Evolutionary conservation across 179 eudicot species (phyloP).

Genomic region (Vitellaria paradoxa): DNA sequence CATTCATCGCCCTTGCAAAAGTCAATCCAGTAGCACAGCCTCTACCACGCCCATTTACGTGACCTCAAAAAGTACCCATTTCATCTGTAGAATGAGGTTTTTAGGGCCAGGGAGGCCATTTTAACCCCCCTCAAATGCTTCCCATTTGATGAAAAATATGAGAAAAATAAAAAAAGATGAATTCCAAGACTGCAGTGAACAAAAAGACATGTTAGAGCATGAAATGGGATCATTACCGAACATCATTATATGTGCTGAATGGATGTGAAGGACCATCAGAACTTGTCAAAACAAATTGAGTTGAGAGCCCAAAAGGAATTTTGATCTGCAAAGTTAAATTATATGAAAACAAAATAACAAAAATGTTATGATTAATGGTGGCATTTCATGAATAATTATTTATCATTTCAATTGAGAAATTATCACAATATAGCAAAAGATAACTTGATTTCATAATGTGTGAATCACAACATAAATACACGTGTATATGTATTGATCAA

Average conservation of each 20-base stretch:
- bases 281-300: constrained; percentile 74
- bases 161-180: constrained; percentile 2
- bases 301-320: constrained; percentile 72
- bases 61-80: not conserved
- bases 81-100: not conserved
- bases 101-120: not conserved
- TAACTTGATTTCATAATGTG: not conserved
- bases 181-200: constrained; percentile 4
- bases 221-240: constrained; percentile 46
- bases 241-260: constrained; percentile 61
- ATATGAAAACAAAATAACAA: not conserved
- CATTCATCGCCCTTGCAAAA: too few relatives aligned
- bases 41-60: not conserved
- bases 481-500: too few relatives aligned
- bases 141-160: not conserved
- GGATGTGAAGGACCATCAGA: constrained; percentile 80
- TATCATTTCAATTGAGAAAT: not conserved
- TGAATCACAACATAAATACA: not conserved
- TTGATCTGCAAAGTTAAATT: constrained; percentile 55
- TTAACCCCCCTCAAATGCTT: not conserved
- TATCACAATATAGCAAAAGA: not conserved
- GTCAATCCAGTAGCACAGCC: not conserved
- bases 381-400: not conserved
- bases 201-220: not conserved
- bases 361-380: not conserved